Base-by-base conservation (phyloP, 2,329 filamentous ascomycete species). In the Xylaria sp. region DNA sequence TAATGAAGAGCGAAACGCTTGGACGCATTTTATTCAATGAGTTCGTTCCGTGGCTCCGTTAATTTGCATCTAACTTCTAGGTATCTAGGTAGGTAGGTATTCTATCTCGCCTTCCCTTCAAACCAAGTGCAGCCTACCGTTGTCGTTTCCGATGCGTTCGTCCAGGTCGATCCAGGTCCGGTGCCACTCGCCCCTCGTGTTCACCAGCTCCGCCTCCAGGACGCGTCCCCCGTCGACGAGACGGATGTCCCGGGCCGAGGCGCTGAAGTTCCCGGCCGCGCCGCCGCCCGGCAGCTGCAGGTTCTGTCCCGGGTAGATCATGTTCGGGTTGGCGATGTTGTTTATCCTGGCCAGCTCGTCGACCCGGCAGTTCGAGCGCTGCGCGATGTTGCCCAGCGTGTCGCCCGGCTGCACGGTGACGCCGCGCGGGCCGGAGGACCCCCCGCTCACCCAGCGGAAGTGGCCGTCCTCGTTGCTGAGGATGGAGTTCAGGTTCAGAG, bases 71-170 rank as follows among this genome's bases (percentile, higher is more conserved):
- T 3, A 34, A 34, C 11, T 34, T 34, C 24, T 34, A 13, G 3
- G 16, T 34, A 7, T 13, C 16, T 6, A n/a, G n/a, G n/a, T n/a
- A n/a, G n/a, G n/a, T n/a, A n/a, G n/a, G n/a, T n/a, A 34, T 34
- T 13, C 9, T 3, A 13, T 13, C 6, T 34, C 16, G 29, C 16
- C 29, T 34, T 38, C 18, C n/a, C 34, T 20, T 60, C 41, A 64
- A 18, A 63, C 21, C 37, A 65, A 89, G 83, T 21, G 86, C 85
- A 53, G 46, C 11, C 55, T 39, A 7, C 63, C 63, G 37, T 63
- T 52, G 2, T 49, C 26, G 5, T 65, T 65, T 38, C 53, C 51
- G 24, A 65, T 65, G 39, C 53, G 57, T 50, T 65, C 63, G 19
- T 65, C 57, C 55, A 65, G 19, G 7, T 55, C 46, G 39, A 65